phyloP scores from a whole-genome alignment of 768 basidiomycete species.

The Royoungia palumana region DNA sequence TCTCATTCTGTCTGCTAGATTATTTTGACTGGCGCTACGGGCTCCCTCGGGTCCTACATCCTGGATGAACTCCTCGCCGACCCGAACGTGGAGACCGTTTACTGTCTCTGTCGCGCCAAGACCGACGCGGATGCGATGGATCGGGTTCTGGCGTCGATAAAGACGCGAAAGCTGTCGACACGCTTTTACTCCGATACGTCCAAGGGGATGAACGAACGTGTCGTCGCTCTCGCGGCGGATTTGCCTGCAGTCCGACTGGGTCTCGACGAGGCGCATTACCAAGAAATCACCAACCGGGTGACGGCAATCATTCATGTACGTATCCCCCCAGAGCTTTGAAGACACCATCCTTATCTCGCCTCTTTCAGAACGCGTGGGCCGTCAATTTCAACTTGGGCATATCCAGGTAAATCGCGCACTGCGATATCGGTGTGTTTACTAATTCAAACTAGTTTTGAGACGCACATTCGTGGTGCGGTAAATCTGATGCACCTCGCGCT shows the following conservation, averaged over 20 bases:
- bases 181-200: not conserved
- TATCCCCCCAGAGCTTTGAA: not conserved
- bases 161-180: conserved; percentile 31
- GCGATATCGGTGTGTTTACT: not conserved
- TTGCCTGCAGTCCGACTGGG: conserved; percentile 41
- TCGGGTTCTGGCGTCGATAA: conserved; percentile 43
- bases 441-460: conserved; percentile 34
- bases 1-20: conserved; percentile 1
- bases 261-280: conserved; percentile 35
- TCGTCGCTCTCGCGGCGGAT: conserved; percentile 44
- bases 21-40: conserved; percentile 52
- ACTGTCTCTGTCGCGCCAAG: conserved; percentile 50
- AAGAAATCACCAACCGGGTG: conserved; percentile 30
- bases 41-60: conserved; percentile 52
- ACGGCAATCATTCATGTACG: conserved; percentile 48
- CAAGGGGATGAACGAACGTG: conserved; percentile 17
- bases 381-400: conserved; percentile 50
- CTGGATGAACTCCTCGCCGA: conserved; percentile 42
- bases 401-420: conserved; percentile 13
- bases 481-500: conserved; percentile 51
- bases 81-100: conserved; percentile 38
- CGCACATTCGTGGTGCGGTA: conserved; percentile 46
- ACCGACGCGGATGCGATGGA: conserved; percentile 40
- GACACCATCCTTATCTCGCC: not conserved
- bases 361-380: conserved; percentile 48